Evolutionary conservation across 1,284 basidiomycete species (phyloP).

Genomic region (Trichosporon sp.): DNA sequence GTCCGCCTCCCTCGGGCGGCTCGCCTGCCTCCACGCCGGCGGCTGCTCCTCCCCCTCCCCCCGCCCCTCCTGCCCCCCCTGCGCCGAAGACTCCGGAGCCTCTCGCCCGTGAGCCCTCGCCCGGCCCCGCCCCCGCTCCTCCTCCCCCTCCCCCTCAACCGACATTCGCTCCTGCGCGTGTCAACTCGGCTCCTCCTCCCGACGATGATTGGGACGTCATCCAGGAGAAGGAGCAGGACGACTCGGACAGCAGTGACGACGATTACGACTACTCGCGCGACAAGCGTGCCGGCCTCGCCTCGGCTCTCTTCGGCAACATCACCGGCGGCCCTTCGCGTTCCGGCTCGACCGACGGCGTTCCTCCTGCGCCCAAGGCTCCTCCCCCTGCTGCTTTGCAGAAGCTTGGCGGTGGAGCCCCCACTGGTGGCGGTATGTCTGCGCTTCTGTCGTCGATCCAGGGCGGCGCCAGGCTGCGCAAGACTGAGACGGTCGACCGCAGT

Average conservation of each 20-base stretch:
- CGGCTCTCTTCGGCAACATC: conserved; percentile 67
- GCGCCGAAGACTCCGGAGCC: conserved; percentile 50
- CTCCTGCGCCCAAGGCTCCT: conserved; percentile 53
- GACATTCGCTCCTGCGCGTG: conserved; percentile 28
- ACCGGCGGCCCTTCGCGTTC: conserved; percentile 36
- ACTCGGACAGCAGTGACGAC: conserved; percentile 62
- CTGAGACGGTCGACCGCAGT: conserved; percentile 83
- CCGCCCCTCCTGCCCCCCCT: conserved; percentile 44
- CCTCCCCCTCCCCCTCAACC: conserved; percentile 44
- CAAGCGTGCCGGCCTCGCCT: conserved; percentile 72
- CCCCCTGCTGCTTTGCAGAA: conserved; percentile 56
- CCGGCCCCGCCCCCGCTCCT: conserved; percentile 48
- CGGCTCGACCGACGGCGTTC: conserved; percentile 39
- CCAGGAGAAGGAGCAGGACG: conserved; percentile 67
- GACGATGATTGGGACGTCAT: conserved; percentile 83
- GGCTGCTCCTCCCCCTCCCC: conserved; percentile 45
- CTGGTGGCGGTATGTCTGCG: conserved; percentile 59
- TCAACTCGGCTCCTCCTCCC: conserved; percentile 59
- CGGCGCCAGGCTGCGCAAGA: conserved; percentile 74
- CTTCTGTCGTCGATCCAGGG: conserved; percentile 80
- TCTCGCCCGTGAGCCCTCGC: conserved; percentile 9
- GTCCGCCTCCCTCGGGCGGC: conserved; percentile 51
- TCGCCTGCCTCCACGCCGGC: conserved; percentile 41
- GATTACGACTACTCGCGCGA: conserved; percentile 72
- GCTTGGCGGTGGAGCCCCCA: conserved; percentile 55